Base-by-base conservation (phyloP, 2,329 filamentous ascomycete genomes). In the Penicillium verrucosum region DNA sequence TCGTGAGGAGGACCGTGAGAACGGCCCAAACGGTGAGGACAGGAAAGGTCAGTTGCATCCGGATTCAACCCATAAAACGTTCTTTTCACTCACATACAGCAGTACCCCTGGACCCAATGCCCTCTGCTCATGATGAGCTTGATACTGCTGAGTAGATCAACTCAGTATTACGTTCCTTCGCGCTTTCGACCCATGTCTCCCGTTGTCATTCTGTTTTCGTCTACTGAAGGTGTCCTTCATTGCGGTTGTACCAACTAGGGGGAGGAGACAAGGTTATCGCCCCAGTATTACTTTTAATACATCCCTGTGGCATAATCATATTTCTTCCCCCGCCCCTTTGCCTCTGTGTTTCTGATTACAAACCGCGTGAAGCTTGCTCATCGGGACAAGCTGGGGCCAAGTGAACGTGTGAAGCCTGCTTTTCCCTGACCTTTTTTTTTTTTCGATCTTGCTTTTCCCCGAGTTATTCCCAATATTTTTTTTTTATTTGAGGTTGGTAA, bases 61-160 rank as follows among this genome's bases (percentile, higher is more conserved):
- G 5, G 21, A 40, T 23, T 14, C 18, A 18, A 7, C 12, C 41
- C 27, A 32, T 12, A 25, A 18, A 38, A n/a, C 6, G 14, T 54
- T 49, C 12, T 29, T 41, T 46, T 52, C 32, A 34, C 54, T 56
- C 40, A 56, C 30, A 32, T 36, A n/a, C 16, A 21, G 21, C 66
- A 77, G 78, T 76, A 66, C 74, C 84, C 72, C 79, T 88, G 68
- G 91, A 95, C 65, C 90, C 89, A 68, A 89, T 90, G 65, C 85
- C 90, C 61, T 87, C 90, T 62, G 88, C 86, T 67, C 91, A 96
- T 71, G 94, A 99, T 75, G 94, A 99, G 72, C 85, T 97, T 73
- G 94, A 99, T 75, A 92, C 94, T 71, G 93, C 92, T 70, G 94
- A 97, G 79, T 86, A 81, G 74, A 71, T 73, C 63, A 52, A 60